phyloP scores from a whole-genome alignment of 495 filamentous ascomycete genomes.

The Alectoria sarmentosa region DNA sequence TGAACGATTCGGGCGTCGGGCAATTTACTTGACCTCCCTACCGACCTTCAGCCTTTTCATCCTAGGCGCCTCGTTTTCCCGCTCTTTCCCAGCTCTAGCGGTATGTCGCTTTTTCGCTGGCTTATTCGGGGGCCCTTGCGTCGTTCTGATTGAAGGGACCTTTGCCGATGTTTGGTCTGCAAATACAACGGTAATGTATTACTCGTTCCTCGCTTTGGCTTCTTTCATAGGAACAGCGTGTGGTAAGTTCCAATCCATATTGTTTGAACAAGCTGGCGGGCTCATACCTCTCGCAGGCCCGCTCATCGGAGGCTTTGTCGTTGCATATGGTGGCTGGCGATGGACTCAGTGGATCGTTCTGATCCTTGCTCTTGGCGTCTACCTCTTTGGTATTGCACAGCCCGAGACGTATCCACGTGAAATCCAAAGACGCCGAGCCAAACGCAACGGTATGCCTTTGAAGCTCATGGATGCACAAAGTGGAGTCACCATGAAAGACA shows the following conservation, averaged over 20 bases:
- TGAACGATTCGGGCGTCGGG: constrained; percentile 34
- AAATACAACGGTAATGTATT: constrained; percentile 31
- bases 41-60: constrained; percentile 34
- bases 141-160: constrained; percentile 41
- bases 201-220: constrained; percentile 32
- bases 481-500: constrained; percentile 28
- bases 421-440: constrained; percentile 34
- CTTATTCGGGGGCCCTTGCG: constrained; percentile 36
- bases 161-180: constrained; percentile 40
- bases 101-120: constrained; percentile 40
- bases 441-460: constrained; percentile 23
- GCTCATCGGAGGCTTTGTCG: constrained; percentile 32
- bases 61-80: constrained; percentile 32
- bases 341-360: constrained; percentile 37
- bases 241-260: constrained; percentile 23
- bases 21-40: constrained; percentile 31
- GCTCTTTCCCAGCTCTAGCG: constrained; percentile 30
- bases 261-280: not conserved
- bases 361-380: constrained; percentile 30
- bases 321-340: constrained; percentile 31
- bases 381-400: constrained; percentile 33
- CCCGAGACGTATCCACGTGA: constrained; percentile 38
- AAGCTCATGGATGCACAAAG: constrained; percentile 26
- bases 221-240: constrained; percentile 32
- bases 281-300: constrained; percentile 27